A percentile compares a stretch with the other conserved stretches of the same genome.
phyloP scores from a whole-genome alignment of 345 rosid genomes.

The Alliaria petiolata region DNA sequence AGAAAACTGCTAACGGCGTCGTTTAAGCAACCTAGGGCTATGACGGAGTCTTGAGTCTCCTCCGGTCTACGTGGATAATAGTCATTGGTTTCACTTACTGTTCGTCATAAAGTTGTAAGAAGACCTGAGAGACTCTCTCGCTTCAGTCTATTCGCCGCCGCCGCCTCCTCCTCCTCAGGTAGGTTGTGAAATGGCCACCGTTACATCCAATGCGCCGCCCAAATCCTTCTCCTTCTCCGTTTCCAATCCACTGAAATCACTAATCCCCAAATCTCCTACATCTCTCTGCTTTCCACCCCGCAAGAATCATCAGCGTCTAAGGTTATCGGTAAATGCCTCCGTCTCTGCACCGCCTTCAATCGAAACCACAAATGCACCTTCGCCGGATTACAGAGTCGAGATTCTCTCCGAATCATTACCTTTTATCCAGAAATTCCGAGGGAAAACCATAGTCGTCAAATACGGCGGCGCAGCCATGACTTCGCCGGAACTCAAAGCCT shows the following conservation, averaged over 20 bases:
- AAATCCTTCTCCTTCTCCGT: slow-evolving; percentile 15
- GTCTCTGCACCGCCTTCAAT: slow-evolving; percentile 18
- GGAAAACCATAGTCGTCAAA: slow-evolving; percentile 87
- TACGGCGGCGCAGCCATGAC: slow-evolving; percentile 99
- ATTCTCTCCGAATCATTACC: slow-evolving; percentile 89
- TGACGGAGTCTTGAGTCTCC: not conserved
- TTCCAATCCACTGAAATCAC: not conserved
- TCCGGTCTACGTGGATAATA: not conserved
- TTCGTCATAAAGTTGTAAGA: not conserved
- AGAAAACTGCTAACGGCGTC: not conserved
- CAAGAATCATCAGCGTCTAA: slow-evolving; percentile 4
- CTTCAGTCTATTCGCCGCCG: not conserved
- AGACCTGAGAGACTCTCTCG: not conserved
- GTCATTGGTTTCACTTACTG: not conserved
- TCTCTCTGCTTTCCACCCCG: slow-evolving; percentile 13
- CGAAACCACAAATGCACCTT: not conserved
- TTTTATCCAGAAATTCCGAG: slow-evolving; percentile 85
- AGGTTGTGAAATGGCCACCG: slow-evolving; percentile 28
- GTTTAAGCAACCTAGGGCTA: not conserved
- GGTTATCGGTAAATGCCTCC: slow-evolving; percentile 31
- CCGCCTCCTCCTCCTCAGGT: slow-evolving; percentile 16
- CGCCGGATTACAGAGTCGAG: slow-evolving; percentile 54
- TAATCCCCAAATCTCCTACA: slow-evolving; percentile 9
- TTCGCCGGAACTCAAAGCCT: slow-evolving; percentile 58
- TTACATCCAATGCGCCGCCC: slow-evolving; percentile 23